Evolutionary conservation across 257 asterid species (phyloP).

Genomic region (Anisodus tanguticus): DNA sequence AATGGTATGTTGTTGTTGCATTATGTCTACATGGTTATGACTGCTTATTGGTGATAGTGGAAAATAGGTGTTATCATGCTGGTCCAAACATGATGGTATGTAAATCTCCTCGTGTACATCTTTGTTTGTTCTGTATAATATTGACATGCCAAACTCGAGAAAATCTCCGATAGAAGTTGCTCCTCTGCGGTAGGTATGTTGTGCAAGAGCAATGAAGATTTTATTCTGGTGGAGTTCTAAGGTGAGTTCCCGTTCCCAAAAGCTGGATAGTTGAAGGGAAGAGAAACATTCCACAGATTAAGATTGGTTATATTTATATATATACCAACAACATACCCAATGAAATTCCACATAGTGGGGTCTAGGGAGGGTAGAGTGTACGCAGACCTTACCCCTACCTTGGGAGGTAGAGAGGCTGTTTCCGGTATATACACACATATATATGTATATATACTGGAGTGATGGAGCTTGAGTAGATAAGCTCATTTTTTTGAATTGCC

Average conservation of each 20-base stretch:
- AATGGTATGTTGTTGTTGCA: background rate
- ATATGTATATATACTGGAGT: background rate
- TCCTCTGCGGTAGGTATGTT: background rate
- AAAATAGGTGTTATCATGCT: constrained; percentile 2
- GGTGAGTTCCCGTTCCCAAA: background rate
- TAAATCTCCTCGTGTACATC: constrained; percentile 5
- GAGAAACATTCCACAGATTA: constrained; percentile 21
- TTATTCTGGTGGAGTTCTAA: background rate
- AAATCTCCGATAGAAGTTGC: background rate
- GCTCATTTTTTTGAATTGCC: background rate
- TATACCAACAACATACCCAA: too few species aligned
- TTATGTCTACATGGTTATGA: background rate
- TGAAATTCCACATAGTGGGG: too few species aligned
- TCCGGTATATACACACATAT: too few species aligned
- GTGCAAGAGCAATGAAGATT: background rate
- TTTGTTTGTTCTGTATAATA: background rate
- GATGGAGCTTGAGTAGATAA: background rate
- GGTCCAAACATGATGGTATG: background rate
- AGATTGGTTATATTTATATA: background rate
- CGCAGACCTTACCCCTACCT: too few species aligned
- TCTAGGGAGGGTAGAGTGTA: too few species aligned
- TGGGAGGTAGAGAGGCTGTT: too few species aligned
- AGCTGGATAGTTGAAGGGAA: background rate
- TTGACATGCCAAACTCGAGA: constrained; percentile 5
- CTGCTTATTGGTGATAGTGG: constrained; percentile 1